Evolutionary conservation across 2,329 filamentous ascomycete species (phyloP).

Genomic region (Trichoderma cornu-damae): DNA sequence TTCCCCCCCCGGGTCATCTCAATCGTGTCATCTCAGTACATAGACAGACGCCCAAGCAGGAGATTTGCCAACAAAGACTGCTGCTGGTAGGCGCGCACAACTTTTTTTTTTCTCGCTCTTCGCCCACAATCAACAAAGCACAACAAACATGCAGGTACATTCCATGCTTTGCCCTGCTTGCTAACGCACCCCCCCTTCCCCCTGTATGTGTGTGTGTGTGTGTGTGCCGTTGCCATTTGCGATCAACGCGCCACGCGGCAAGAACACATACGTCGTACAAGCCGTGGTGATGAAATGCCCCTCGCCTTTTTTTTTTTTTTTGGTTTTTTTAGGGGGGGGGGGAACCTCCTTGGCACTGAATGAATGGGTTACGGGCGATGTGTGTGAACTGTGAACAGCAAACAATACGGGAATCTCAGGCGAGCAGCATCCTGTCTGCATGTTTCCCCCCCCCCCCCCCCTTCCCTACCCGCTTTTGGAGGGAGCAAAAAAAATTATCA

Average conservation of each 20-base stretch:
- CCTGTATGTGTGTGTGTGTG: too few species aligned
- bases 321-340: too few species aligned
- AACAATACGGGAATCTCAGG: conserved; percentile 7
- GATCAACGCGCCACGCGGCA: neutral
- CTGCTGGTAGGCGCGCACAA: neutral
- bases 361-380: too few species aligned
- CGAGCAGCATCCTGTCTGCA: conserved; percentile 13
- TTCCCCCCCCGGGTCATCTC: too few species aligned
- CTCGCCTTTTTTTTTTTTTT: conserved; percentile 15
- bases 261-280: neutral
- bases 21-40: conserved; percentile 15
- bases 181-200: neutral
- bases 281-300: conserved; percentile 5
- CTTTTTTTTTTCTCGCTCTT: neutral
- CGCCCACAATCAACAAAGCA: neutral
- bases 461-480: neutral
- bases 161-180: too few species aligned
- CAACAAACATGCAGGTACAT: neutral
- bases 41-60: neutral
- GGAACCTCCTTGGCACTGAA: neutral
- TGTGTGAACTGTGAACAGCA: conserved; percentile 1
- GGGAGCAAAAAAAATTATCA: neutral
- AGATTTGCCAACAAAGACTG: conserved; percentile 2
- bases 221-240: neutral
- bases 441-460: neutral